Evolutionary conservation across 2,329 filamentous ascomycete genomes (phyloP), one percentile per base, ranked within the genome.

Genomic region (Raffaelea albimanens): DNA sequence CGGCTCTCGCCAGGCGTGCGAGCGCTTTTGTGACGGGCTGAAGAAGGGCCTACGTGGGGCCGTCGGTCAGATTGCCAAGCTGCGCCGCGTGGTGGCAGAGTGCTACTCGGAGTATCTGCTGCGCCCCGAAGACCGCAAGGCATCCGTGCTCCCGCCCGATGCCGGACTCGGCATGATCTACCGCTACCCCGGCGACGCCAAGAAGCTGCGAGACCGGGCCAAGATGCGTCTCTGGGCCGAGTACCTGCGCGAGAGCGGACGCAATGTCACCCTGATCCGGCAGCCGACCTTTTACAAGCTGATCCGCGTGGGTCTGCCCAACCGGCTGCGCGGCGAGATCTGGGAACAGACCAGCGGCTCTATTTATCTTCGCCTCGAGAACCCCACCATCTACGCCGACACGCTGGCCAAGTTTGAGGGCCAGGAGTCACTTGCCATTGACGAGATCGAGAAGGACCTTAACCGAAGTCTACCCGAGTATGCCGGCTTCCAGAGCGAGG

Each of bases 141-240:
- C 83, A 57, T 71, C 72, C 21, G 72, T 70, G 36, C 74, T 76
- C 46, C 79, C 85, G 14, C 91, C 93, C n/a, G 91, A 98, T 66
- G 93, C 90, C 20, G 93, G 93, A 2, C 71, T 98, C 33, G 93
- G 93, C 33, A 87, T 94, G 77, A 55, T 94, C 14, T 98, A 96
- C 66, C 82, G 85, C 59, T 98, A 98, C 61, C 93, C 93, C 2
- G 93, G 93, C 48, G 94, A 98, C 67, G 80, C 90, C 34, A 87
- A 90, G 61, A 97, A 97, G 67, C 75, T 97, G 50, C 79, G 93
- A 56, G 93, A 98, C 63, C 78, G 89, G 49, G 95, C 91, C 60
- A 98, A 98, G 71, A 97, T 98, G 85, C 78, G 93, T 41, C 69
- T 98, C 38, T 98, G 93, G 93, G 88, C 87, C 49, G 93, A 98